Conservation (phyloP, 2,329 filamentous ascomycete genomes). For the Albophoma yamanashiensis region DNA sequence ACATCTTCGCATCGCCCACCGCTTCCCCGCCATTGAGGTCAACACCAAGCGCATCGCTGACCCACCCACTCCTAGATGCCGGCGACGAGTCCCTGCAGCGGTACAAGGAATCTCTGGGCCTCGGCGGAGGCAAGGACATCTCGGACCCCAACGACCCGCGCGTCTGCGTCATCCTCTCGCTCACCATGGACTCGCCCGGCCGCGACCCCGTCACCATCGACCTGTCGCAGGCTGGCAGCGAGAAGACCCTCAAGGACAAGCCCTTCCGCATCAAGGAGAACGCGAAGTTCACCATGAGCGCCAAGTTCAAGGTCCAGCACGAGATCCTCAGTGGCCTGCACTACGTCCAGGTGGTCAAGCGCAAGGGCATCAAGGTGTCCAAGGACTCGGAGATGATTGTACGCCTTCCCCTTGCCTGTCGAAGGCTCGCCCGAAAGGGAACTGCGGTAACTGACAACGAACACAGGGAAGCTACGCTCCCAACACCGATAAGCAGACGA, state of each 20-base stretch:
- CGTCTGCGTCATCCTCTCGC: conserved; percentile 85
- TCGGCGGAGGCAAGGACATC: conserved; percentile 62
- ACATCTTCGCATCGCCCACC: neutral
- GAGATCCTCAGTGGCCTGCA: conserved; percentile 91
- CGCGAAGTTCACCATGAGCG: conserved; percentile 87
- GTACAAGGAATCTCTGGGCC: conserved; percentile 94
- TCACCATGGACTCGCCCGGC: conserved; percentile 77
- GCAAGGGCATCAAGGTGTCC: conserved; percentile 74
- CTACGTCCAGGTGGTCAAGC: conserved; percentile 89
- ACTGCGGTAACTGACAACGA: neutral
- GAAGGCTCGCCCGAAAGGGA: neutral
- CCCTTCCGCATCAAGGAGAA: conserved; percentile 98
- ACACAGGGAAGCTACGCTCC: conserved; percentile 80
- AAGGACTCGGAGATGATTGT: conserved; percentile 99
- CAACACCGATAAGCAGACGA: conserved; percentile 75
- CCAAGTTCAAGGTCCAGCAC: conserved; percentile 90
- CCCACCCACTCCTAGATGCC: conserved; percentile 33
- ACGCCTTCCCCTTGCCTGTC: conserved; percentile 22
- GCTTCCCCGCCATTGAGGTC: neutral
- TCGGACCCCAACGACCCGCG: conserved; percentile 73
- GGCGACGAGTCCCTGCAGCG: conserved; percentile 90
- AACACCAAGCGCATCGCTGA: neutral
- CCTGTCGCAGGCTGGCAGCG: conserved; percentile 61
- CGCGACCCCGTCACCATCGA: conserved; percentile 83
- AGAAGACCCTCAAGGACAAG: conserved; percentile 73